phyloP scores from a whole-genome alignment of 345 rosid species.

The Arabidopsis suecica region DNA sequence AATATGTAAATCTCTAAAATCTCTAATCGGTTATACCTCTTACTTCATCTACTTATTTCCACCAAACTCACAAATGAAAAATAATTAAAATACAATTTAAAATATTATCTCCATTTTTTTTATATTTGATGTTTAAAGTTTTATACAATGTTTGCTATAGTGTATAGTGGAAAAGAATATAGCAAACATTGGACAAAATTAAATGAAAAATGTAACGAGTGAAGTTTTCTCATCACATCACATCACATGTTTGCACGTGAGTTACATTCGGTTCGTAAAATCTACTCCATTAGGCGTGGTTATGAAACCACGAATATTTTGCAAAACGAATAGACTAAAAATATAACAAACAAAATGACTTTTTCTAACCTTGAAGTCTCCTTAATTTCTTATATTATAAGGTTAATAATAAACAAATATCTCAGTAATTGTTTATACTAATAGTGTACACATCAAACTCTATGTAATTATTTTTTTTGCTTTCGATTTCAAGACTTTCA shows the following conservation, averaged over 20 bases:
- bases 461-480: slow-evolving; percentile 17
- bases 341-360: not conserved
- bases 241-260: slow-evolving; percentile 24
- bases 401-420: not conserved
- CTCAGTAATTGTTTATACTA: not conserved
- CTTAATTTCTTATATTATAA: not conserved
- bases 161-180: too few species aligned
- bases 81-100: too few species aligned
- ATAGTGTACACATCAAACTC: slow-evolving; percentile 20
- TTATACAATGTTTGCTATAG: too few species aligned
- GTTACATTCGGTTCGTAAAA: slow-evolving; percentile 13
- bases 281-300: slow-evolving; percentile 10
- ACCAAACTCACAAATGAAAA: too few species aligned
- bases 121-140: too few species aligned
- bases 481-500: slow-evolving; percentile 27
- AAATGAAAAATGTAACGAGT: not conserved
- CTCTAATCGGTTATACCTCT: too few species aligned
- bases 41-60: too few species aligned
- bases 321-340: slow-evolving; percentile 12
- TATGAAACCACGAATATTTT: slow-evolving; percentile 34
- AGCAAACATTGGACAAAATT: too few species aligned
- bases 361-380: slow-evolving; percentile 22
- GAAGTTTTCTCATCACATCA: slow-evolving; percentile 14
- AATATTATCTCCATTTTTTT: too few species aligned
- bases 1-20: not conserved